These are phyloP conservation scores for Collybiopsis luxurians DNA, from an alignment of 768 basidiomycete species.

Conservation along the genomic window DNA sequence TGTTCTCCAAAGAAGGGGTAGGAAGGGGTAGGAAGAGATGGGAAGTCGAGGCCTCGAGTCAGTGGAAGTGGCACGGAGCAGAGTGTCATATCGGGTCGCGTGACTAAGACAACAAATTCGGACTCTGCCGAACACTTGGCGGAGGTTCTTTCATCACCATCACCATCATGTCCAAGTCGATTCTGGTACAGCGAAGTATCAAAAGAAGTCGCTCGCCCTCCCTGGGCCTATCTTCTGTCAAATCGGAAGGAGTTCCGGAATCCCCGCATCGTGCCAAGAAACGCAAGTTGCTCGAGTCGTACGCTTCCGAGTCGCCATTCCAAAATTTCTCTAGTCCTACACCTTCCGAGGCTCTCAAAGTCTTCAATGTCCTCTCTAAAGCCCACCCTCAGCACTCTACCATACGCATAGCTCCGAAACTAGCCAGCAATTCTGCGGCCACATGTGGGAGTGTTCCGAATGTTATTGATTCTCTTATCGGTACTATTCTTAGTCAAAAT, in stretches of 20 bases:
- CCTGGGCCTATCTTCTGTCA: not conserved
- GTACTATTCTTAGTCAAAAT: constrained; percentile 60
- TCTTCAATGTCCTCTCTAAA: constrained; percentile 38
- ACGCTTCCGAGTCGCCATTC: constrained; percentile 43
- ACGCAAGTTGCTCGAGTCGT: constrained; percentile 45
- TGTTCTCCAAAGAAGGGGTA: no score
- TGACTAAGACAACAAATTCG: no score
- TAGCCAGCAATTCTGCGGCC: constrained; percentile 34
- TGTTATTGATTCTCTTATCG: constrained; percentile 57
- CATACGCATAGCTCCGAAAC: constrained; percentile 21
- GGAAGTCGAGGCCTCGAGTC: no score
- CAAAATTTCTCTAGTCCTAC: constrained; percentile 44
- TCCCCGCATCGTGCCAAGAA: constrained; percentile 35
- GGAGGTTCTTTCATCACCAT: no score
- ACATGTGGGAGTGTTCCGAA: constrained; percentile 48
- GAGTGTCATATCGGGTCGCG: no score
- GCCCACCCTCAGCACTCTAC: constrained; percentile 32
- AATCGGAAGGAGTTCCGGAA: constrained; percentile 31
- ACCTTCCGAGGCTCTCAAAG: constrained; percentile 33
- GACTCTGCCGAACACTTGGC: no score
- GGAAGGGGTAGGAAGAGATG: no score
- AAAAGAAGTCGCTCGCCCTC: not conserved
- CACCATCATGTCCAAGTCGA: no score
- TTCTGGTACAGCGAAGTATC: not conserved
- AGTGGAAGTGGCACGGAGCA: no score